Evolutionary conservation across 2,329 filamentous ascomycete genomes (phyloP).

Genomic region (Cladosporium sp.): DNA sequence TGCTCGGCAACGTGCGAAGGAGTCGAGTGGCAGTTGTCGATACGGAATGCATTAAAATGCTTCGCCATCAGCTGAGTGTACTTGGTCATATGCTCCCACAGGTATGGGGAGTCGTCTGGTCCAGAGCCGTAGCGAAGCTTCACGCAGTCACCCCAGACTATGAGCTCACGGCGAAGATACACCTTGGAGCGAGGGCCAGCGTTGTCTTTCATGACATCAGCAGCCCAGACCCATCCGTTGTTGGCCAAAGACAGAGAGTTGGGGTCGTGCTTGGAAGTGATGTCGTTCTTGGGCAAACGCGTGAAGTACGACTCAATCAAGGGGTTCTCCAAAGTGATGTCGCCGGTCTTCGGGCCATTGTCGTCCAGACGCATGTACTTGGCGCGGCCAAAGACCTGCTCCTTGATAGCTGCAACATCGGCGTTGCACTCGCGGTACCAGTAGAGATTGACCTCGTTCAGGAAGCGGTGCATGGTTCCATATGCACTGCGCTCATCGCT

Average conservation of each 20-base stretch:
- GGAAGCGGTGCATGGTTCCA: constrained; percentile 54
- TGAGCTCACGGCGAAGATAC: constrained; percentile 94
- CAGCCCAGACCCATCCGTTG: constrained; percentile 98
- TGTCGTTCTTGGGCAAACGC: constrained; percentile 71
- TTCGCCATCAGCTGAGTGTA: constrained; percentile 91
- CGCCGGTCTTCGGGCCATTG: constrained; percentile 79
- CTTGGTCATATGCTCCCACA: constrained; percentile 93
- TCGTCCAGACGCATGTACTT: constrained; percentile 94
- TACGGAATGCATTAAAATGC: constrained; percentile 90
- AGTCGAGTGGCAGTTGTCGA: constrained; percentile 97
- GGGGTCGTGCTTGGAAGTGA: constrained; percentile 69
- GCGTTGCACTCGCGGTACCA: constrained; percentile 90
- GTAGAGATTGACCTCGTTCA: constrained; percentile 80
- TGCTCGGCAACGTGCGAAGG: constrained; percentile 92
- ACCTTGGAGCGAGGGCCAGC: constrained; percentile 83
- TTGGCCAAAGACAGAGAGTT: constrained; percentile 80
- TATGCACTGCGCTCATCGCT: constrained; percentile 50
- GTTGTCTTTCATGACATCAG: constrained; percentile 89
- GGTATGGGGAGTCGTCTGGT: constrained; percentile 79
- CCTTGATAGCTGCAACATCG: constrained; percentile 75
- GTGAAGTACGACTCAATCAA: constrained; percentile 96
- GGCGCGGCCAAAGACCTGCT: constrained; percentile 89
- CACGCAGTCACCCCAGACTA: constrained; percentile 97
- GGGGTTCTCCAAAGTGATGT: constrained; percentile 70
- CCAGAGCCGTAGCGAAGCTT: constrained; percentile 84